These are phyloP conservation scores for Spiromastix sp. DNA, from an alignment of 2,329 filamentous ascomycete genomes.

Conservation along the genomic window DNA sequence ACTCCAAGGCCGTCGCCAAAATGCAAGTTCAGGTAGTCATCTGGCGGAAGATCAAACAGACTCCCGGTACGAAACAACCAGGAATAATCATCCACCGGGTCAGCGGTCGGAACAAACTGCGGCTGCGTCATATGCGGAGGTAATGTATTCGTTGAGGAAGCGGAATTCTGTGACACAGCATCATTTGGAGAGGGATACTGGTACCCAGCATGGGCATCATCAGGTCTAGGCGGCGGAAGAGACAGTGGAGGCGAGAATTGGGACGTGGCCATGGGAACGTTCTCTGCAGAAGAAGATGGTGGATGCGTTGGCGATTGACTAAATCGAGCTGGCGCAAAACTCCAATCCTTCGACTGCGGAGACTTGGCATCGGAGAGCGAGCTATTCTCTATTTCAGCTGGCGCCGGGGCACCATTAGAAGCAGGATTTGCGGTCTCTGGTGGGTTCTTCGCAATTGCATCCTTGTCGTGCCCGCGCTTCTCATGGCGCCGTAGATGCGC, in stretches of 20 bases:
- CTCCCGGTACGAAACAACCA: constrained; percentile 12
- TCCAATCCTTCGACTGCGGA: constrained; percentile 1
- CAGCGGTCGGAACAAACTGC: constrained; percentile 4
- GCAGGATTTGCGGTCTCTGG: not conserved
- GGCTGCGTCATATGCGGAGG: constrained; percentile 7
- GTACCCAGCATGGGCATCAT: constrained; percentile 2
- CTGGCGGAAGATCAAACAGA: constrained; percentile 12
- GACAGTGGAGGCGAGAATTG: constrained; percentile 5
- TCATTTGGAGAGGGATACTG: constrained; percentile 4
- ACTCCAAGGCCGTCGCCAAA: constrained; percentile 8
- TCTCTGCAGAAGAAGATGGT: constrained; percentile 2
- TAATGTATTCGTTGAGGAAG: constrained; percentile 3
- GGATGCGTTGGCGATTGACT: not conserved
- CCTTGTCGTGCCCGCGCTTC: constrained; percentile 10
- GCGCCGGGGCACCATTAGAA: not conserved
- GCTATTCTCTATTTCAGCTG: not conserved
- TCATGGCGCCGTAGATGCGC: constrained; percentile 15
- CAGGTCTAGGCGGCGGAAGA: constrained; percentile 7
- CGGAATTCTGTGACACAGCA: constrained; percentile 6
- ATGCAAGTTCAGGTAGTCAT: constrained; percentile 13
- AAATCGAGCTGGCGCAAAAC: not conserved
- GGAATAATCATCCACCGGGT: constrained; percentile 7
- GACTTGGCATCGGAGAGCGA: constrained; percentile 6
- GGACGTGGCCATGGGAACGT: not conserved
- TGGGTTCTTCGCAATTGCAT: constrained; percentile 3